Percentiles rank a stretch among this genome's conserved stretches.
phyloP scores from a whole-genome alignment of 1,284 basidiomycete genomes.

The Melampsora americana region DNA sequence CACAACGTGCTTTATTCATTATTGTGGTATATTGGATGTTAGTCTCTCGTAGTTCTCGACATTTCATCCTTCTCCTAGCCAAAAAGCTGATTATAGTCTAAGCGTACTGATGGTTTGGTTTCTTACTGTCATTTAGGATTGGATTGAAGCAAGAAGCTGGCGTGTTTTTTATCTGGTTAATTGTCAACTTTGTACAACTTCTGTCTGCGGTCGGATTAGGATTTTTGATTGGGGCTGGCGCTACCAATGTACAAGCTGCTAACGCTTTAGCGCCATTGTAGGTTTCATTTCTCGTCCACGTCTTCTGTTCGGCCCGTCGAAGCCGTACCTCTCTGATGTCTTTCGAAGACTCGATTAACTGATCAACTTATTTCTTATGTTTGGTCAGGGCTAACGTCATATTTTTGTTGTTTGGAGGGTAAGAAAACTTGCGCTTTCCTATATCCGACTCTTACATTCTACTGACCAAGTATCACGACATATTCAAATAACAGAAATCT shows the following conservation, averaged over 20 bases:
- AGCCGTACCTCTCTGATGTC: too few species aligned
- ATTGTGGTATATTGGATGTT: slow-evolving; percentile 45
- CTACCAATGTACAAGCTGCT: background rate
- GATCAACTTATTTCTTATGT: too few species aligned
- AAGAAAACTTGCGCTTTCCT: too few species aligned
- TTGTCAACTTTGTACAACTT: background rate
- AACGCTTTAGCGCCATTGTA: background rate
- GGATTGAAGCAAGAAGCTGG: background rate
- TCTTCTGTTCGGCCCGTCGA: too few species aligned
- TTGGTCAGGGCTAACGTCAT: background rate
- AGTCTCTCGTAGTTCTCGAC: slow-evolving; percentile 1
- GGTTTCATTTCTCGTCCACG: too few species aligned
- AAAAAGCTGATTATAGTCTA: too few species aligned
- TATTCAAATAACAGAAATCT: background rate
- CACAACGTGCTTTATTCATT: slow-evolving; percentile 44
- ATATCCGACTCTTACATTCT: too few species aligned
- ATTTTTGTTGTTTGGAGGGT: background rate
- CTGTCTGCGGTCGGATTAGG: background rate
- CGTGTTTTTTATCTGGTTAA: background rate
- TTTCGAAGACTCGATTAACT: too few species aligned
- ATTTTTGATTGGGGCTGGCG: background rate
- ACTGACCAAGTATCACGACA: too few species aligned
- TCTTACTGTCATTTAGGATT: too few species aligned
- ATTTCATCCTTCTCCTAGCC: too few species aligned
- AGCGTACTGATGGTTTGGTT: too few species aligned